These are phyloP conservation scores for Penicillium sp. DNA, from an alignment of 2,329 filamentous ascomycete genomes.

Conservation along the genomic window DNA sequence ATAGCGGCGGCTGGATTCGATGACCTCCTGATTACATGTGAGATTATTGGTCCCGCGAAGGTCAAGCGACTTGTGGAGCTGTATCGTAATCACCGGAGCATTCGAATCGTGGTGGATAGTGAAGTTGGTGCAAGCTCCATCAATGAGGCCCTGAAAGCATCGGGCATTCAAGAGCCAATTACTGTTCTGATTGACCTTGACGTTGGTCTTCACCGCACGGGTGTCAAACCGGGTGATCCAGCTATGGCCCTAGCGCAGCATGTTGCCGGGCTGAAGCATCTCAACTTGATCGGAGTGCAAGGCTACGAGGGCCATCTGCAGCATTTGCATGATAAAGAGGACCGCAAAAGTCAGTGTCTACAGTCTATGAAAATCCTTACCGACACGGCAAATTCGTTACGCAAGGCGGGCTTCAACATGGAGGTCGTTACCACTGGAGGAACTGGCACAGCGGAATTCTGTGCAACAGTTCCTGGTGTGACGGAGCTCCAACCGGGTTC, in stretches of 20 bases:
- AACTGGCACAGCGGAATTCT: slow-evolving; percentile 57
- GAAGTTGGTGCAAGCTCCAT: slow-evolving; percentile 48
- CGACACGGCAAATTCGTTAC: slow-evolving; percentile 44
- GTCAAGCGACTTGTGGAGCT: slow-evolving; percentile 50
- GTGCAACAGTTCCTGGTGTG: slow-evolving; percentile 51
- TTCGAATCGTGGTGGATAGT: slow-evolving; percentile 54
- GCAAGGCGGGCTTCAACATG: slow-evolving; percentile 46
- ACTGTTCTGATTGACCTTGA: slow-evolving; percentile 51
- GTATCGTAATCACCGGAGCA: slow-evolving; percentile 36
- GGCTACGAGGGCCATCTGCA: slow-evolving; percentile 58
- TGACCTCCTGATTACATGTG: slow-evolving; percentile 55
- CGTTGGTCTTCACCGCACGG: slow-evolving; percentile 54
- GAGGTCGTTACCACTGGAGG: slow-evolving; percentile 55
- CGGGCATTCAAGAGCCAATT: slow-evolving; percentile 42
- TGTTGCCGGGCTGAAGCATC: slow-evolving; percentile 37
- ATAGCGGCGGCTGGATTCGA: slow-evolving; percentile 48
- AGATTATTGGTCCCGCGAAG: slow-evolving; percentile 51
- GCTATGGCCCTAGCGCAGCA: slow-evolving; percentile 44
- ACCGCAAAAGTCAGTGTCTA: slow-evolving; percentile 46
- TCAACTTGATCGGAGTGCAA: slow-evolving; percentile 52
- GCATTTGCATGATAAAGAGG: slow-evolving; percentile 49
- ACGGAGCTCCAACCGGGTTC: slow-evolving; percentile 58
- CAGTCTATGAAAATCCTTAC: slow-evolving; percentile 50
- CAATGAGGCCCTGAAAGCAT: slow-evolving; percentile 41
- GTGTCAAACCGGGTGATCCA: slow-evolving; percentile 45